Evolutionary conservation across 176 grass and related monocot genomes (phyloP), one percentile per base, ranked within the genome.

Genomic region (Avena sativa): DNA sequence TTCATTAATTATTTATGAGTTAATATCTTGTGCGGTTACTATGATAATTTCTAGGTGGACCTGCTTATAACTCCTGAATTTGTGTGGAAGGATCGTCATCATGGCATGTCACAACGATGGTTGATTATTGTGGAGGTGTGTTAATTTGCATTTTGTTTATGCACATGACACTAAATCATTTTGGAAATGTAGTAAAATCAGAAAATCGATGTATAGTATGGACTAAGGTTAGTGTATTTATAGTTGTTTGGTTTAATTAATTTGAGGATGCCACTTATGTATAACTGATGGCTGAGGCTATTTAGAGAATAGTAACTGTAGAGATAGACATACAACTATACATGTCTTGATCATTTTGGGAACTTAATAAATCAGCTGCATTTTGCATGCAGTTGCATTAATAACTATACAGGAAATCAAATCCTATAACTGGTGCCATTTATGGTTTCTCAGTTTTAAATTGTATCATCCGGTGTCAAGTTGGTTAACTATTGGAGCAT

Each of bases 71-170:
- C 92, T 66, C 93, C 96, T 55, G 89, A 96, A 28, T 98, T 98
- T 92, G 87, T 86, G 81, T 98, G 96, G 96, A 98, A 95, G 86
- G 96, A 98, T 74, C 90, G 93, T 71, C 68, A 92, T 64, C 96
- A 98, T 89, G 96, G 96, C 83, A 92, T 90, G 68, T 89, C 93
- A 69, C 25, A 94, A 68, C 92, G 93, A 61, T 98, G 93, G 93
- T 94, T 85, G 93, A 98, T 98, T 85, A 86, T 94, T 62, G 92
- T 98, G 84, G 93, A 98, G 93, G 93, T 95, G 12, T 80, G 86
- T 91, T 79, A 79, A 44, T 57, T 47, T 85, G 47, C 14, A 84
- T 26, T 67, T 38, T 67, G 15, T 46, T 75, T 74, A 67, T 75
- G 55, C 40, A 75, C 23, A 12, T 56, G 30, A 17, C 0, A 16